phyloP scores from a whole-genome alignment of 129 eudicot genomes.

The Tanacetum coccineum region DNA sequence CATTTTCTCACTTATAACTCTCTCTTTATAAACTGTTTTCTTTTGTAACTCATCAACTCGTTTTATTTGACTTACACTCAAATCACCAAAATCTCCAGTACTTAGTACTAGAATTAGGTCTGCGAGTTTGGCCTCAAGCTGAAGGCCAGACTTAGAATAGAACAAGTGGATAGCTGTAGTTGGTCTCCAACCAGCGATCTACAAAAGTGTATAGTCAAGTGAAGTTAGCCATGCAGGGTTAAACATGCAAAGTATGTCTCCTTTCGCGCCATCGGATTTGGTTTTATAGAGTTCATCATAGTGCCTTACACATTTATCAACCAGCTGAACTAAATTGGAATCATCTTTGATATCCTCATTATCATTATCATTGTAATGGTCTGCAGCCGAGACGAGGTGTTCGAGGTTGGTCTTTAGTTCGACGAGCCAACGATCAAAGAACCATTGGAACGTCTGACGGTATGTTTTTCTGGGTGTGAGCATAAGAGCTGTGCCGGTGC shows the following conservation, averaged over 20 bases:
- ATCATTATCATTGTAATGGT: no score
- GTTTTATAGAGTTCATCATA: constrained; percentile 45
- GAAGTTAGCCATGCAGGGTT: constrained; percentile 20
- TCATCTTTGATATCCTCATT: no score
- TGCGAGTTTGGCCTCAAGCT: constrained; percentile 15
- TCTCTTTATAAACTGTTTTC: constrained; percentile 29
- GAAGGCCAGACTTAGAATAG: constrained; percentile 29
- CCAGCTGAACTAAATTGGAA: no score
- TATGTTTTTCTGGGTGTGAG: no score
- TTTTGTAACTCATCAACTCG: no score
- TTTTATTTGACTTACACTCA: constrained; percentile 23
- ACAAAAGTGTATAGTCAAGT: constrained; percentile 17
- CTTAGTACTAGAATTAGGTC: not conserved
- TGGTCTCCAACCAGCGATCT: constrained; percentile 36
- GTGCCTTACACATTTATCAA: constrained; percentile 31
- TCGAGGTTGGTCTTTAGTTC: no score
- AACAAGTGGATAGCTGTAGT: no score
- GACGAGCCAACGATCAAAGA: no score
- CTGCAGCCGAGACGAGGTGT: no score
- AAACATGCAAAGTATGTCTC: no score
- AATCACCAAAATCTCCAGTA: constrained; percentile 23
- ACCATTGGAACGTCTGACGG: no score
- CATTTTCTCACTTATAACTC: constrained; percentile 21
- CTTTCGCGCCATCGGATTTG: constrained; percentile 35
- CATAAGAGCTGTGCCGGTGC: no score